Base-by-base conservation (phyloP, 2,329 filamentous ascomycete species). In the Paramyrothecium sp. region DNA sequence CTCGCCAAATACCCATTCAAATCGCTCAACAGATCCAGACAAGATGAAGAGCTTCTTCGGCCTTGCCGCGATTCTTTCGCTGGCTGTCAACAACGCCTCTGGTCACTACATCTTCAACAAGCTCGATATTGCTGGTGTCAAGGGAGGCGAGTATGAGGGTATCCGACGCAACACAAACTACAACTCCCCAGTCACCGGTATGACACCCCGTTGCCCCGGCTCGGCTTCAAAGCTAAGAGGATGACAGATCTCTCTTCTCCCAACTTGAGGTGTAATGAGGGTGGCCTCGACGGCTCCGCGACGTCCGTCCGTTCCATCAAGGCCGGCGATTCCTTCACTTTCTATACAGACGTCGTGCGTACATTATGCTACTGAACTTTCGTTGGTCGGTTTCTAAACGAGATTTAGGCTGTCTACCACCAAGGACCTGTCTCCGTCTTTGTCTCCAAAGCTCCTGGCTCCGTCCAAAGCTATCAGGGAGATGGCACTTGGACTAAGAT, bases 401-500 rank as follows among this genome's bases (percentile, higher is more conserved):
- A n/a, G 22, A 11, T 8, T 26, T 10, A 70, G 63, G 69, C 73
- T 22, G 73, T 75, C 46, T 75, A 75, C 59, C 73, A 75, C 63
- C 72, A 75, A 59, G 73, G 73, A 1, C 72, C 73, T 3, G 41
- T 46, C 22, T 59, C 38, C 33, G 72, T 71, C n/a, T 75, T 73
- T 65, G 65, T 76, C 60, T 75, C 74, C 46, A 73, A 71, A 61
- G 72, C 74, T 12, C 71, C 73, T 3, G 61, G 67, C 33, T 62
- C 69, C 46, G 73, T 70, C 8, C 61, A 68, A 7, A 65, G 67
- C 33, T 76, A 75, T 62, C 69, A 73, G 49, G 74, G 71, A 34
- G 70, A 69, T 52, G 73, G 72, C 19, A 65, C 69, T 41, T 76
- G 74, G 74, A 71, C 71, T 63, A 76, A 76, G 66, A 71, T 76